Percentiles rank a stretch among this genome's conserved stretches.
These are phyloP conservation scores for Gentiana dahurica DNA, from an alignment of 257 asterid species.

Conservation along the genomic window DNA sequence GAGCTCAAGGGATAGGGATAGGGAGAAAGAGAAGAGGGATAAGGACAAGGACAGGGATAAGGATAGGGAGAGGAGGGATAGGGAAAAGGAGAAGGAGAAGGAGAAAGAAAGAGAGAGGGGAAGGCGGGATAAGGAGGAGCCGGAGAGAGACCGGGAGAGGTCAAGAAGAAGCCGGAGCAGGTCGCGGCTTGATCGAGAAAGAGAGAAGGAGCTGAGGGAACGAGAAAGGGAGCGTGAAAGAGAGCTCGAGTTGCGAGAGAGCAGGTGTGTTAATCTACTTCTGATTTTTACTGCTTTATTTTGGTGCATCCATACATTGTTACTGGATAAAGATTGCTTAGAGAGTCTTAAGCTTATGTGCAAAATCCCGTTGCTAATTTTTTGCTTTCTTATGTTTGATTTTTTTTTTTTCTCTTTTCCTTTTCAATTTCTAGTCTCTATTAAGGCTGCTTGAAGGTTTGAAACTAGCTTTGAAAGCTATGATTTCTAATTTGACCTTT, in stretches of 20 bases:
- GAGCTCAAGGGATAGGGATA: conserved; percentile 23
- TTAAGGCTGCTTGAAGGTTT: no score
- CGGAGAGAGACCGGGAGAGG: conserved; percentile 41
- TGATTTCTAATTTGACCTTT: no score
- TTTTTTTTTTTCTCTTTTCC: no score
- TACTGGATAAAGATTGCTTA: no score
- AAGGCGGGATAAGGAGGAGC: conserved; percentile 21
- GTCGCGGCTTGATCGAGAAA: conserved; percentile 49
- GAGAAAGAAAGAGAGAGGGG: conserved; percentile 27
- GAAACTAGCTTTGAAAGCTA: no score
- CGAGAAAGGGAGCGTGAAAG: conserved; percentile 43
- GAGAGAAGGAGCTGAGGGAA: conserved; percentile 57
- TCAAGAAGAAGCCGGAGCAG: conserved; percentile 76
- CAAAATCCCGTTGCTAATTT: no score
- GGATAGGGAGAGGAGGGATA: conserved; percentile 25
- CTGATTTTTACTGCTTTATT: no score
- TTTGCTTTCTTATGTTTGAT: no score
- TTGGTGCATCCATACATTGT: no score
- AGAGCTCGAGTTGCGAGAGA: conserved; percentile 33
- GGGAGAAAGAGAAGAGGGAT: conserved; percentile 57
- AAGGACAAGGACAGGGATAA: conserved; percentile 31
- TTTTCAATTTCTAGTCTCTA: no score
- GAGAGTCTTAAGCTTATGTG: no score
- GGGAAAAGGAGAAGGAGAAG: conserved; percentile 20
- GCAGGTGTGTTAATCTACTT: conserved; percentile 49